Percentiles rank a stretch among this genome's conserved stretches.
These are phyloP conservation scores for Spencermartinsiella ligniputridi DNA, from an alignment of 1,139 yeast genomes.

Conservation along the genomic window DNA sequence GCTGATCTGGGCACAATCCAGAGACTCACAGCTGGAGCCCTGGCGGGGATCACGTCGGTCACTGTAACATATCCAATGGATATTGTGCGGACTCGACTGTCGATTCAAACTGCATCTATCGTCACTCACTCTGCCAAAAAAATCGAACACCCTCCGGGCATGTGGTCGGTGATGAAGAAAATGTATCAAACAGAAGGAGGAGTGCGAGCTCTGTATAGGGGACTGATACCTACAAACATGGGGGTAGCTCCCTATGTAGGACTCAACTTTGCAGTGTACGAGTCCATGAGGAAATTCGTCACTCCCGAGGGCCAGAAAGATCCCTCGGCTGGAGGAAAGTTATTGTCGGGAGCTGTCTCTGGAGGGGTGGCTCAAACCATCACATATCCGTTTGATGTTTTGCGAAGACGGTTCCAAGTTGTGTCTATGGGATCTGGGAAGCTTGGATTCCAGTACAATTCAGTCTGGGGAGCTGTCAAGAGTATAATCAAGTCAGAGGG, in stretches of 20 bases:
- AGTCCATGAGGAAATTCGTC: constrained; percentile 58
- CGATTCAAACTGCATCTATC: constrained; percentile 82
- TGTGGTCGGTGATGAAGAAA: constrained; percentile 50
- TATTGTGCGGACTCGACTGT: constrained; percentile 80
- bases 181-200: constrained; percentile 83
- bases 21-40: constrained; percentile 69
- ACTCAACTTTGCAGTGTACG: constrained; percentile 85
- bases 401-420: constrained; percentile 87
- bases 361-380: constrained; percentile 83
- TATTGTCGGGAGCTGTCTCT: constrained; percentile 76
- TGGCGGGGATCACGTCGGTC: constrained; percentile 80
- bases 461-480: constrained; percentile 65
- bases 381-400: constrained; percentile 86
- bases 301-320: constrained; percentile 32
- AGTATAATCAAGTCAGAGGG: constrained; percentile 75
- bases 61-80: constrained; percentile 88
- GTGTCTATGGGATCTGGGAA: constrained; percentile 67
- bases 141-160: constrained; percentile 53
- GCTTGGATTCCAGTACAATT: constrained; percentile 72
- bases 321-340: constrained; percentile 49
- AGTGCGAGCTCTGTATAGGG: constrained; percentile 68
- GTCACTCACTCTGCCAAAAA: constrained; percentile 9
- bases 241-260: constrained; percentile 98
- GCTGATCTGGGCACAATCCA: constrained; percentile 47
- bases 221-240: constrained; percentile 79